Conservation (phyloP, 176 grass and related monocot genomes). For the Paspalum notatum region DNA sequence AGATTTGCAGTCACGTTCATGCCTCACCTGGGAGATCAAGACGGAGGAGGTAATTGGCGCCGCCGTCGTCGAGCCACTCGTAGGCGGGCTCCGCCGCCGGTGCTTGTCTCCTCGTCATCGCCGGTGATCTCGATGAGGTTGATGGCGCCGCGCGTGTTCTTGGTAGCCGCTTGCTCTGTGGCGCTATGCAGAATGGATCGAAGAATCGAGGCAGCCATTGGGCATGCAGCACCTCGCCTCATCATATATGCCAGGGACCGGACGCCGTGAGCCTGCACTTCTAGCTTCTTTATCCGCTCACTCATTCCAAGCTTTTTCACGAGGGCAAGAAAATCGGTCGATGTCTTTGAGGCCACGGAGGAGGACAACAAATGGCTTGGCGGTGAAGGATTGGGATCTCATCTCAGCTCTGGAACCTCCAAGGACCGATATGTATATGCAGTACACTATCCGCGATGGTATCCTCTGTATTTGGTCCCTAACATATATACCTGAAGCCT, state of each 20-base stretch:
- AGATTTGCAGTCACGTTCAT: too few species aligned
- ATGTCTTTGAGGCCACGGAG: not conserved
- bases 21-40: constrained; percentile 54
- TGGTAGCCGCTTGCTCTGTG: not conserved
- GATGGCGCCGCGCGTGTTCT: not conserved
- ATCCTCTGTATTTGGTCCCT: too few species aligned
- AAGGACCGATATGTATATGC: too few species aligned
- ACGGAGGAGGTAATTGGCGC: constrained; percentile 42
- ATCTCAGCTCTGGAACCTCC: not conserved
- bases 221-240: too few species aligned
- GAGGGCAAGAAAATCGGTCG: constrained; percentile 5
- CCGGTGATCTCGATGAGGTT: not conserved
- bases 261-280: not conserved
- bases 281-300: not conserved
- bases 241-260: not conserved
- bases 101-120: constrained; percentile 38
- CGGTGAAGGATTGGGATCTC: constrained; percentile 35
- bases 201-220: not conserved
- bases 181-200: not conserved
- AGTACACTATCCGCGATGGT: too few species aligned
- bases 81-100: constrained; percentile 29
- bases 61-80: constrained; percentile 48
- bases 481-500: too few species aligned
- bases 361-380: not conserved
- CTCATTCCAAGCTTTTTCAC: constrained; percentile 84